Evolutionary conservation across 2,329 filamentous ascomycete genomes (phyloP), one percentile per base, ranked within the genome.

Genomic region (Fusarium protoensiforme): DNA sequence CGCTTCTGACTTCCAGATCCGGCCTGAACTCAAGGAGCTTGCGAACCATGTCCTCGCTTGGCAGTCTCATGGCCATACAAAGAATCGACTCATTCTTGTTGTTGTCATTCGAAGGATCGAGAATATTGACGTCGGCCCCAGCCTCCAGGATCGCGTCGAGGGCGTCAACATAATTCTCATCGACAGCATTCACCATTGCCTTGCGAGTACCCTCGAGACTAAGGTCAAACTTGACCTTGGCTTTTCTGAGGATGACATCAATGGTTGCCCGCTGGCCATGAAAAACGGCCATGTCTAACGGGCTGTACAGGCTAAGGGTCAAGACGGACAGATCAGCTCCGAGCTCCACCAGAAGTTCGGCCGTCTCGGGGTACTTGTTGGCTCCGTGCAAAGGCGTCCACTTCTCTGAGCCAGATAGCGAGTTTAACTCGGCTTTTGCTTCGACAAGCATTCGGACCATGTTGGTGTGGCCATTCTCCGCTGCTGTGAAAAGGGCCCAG

Each of bases 11-110:
- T 0, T 56, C 29, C 24, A 69, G 16, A 11, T 71, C 58, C 6
- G 68, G 65, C 3, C 46, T 69, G 43, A 54, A 71, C 27, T 66
- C 68, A 1, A 71, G 41, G 13, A 69, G 16, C 3, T 60, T 69
- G 2, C 66, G 43, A 7, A 69, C 3, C 57, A 68, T 65, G 1
- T 41, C 22, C 1, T 54, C 59, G 6, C 31, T 43, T 1, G 18
- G 2, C 2, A 10, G 1, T 13, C 31, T 24, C 48, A 69, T 59
- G 4, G 67, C 59, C 10, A 46, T 33, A 2, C 20, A 36, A 4
- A 39, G 36, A 2, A 69, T 43, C 3, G 67, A 31, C 13, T 46
- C 51, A n/a, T 63, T 67, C 2, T 61, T 29, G 2, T 27, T 29
- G 16, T 68, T 43, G 0, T 35, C 31, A 5, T 33, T 61, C 3